Conservation (phyloP, 2,329 filamentous ascomycete species). For the Zymoseptoria ardabiliae region DNA sequence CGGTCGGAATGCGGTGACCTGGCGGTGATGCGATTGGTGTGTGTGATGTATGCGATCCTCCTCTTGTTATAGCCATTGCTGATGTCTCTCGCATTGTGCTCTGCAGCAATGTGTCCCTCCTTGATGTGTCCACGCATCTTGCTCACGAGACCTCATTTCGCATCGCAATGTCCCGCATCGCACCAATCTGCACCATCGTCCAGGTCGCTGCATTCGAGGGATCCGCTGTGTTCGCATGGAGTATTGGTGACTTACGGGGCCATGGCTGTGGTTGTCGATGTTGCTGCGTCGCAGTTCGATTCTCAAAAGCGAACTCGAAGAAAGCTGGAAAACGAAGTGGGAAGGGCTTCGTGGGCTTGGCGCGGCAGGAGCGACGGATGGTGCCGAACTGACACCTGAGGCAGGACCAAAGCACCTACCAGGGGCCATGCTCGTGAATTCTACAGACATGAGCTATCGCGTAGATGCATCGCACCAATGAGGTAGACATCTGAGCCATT, state of each 20-base stretch:
- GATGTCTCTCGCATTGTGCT: background rate
- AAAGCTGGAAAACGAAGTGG: background rate
- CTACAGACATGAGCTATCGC: background rate
- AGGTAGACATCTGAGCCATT: background rate
- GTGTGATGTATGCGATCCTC: background rate
- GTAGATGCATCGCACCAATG: background rate
- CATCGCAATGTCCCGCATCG: background rate
- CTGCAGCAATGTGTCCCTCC: background rate
- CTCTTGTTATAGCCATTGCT: background rate
- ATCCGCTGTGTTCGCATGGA: background rate
- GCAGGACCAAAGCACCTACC: background rate
- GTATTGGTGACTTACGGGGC: slow-evolving; percentile 27
- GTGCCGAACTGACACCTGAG: background rate
- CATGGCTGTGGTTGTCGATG: slow-evolving; percentile 34
- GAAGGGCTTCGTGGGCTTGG: background rate
- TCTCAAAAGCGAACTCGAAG: background rate
- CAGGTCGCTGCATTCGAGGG: background rate
- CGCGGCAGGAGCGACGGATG: too few species aligned
- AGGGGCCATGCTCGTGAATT: background rate
- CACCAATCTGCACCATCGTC: background rate
- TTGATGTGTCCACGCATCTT: background rate
- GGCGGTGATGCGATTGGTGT: background rate
- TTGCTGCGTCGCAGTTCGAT: slow-evolving; percentile 1
- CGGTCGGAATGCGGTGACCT: background rate
- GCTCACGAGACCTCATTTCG: background rate